Evolutionary conservation across 2,329 filamentous ascomycete genomes (phyloP), one percentile per base, ranked within the genome.

Genomic region (Parastagonospora nodorum): DNA sequence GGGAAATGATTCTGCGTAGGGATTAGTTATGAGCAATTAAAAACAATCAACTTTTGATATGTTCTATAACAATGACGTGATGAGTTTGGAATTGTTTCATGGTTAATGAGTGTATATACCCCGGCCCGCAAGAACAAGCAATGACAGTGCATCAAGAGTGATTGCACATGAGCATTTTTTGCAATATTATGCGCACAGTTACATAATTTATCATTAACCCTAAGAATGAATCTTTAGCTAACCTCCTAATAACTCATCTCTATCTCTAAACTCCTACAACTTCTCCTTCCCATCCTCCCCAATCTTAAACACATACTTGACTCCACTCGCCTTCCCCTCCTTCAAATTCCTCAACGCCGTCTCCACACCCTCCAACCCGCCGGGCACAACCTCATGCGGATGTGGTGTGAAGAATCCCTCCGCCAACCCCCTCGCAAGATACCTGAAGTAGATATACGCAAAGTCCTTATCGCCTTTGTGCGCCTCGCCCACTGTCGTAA

Each of bases 291-390:
- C 8, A 47, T 48, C 19, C 32, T 84, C 80, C 8, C 58, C 76
- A 67, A 85, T 79, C 54, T 74, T 75, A 61, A 84, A 83, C 0
- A 88, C 81, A 74, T 86, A 88, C 72, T 89, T 89, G 0, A 83
- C 76, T 1, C 79, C 86, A 61, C 82, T 86, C 16, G 82, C 84
- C 68, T 82, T 84, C 0, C 86, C 86, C 27, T 76, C 77, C 65
- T 80, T 82, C 63, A 89, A 66, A 55, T 83, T 80, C 57, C 69
- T 67, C 68, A 88, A 63, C 0, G 74, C 85, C 30, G 63, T 71
- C 61, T 85, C 72, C 2, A 87, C 68, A 0, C 84, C 83, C 4
- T 66, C 74, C 43, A 88, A 59, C 0, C 84, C 84, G 2, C 83
- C 82, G 0, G 77, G 71, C 1, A 84, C 67, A 10, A 85, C 74